phyloP scores from a whole-genome alignment of 768 basidiomycete genomes.

The Cystobasidium ongulense region DNA sequence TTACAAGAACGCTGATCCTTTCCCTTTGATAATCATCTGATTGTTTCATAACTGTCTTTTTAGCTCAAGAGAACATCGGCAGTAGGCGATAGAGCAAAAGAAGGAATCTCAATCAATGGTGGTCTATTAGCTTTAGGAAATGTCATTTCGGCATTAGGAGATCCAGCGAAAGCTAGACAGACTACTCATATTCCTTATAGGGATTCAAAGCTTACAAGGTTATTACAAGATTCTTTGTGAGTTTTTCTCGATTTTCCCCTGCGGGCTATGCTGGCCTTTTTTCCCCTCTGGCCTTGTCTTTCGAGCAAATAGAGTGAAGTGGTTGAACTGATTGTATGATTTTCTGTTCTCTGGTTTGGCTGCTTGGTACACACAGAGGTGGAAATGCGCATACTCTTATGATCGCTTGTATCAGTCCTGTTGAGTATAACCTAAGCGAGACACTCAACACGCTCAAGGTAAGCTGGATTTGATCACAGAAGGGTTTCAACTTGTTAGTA shows the following conservation, averaged over 20 bases:
- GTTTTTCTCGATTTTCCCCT: neutral
- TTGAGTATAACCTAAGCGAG: conserved; percentile 89
- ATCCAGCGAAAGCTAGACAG: conserved; percentile 77
- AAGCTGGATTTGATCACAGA: neutral
- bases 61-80: conserved; percentile 94
- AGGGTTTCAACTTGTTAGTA: too few species aligned
- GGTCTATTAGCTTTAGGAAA: conserved; percentile 93
- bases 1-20: too few species aligned
- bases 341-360: too few species aligned
- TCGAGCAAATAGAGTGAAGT: too few species aligned
- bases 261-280: neutral
- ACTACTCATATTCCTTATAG: conserved; percentile 91
- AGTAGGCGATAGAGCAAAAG: conserved; percentile 89
- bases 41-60: too few species aligned
- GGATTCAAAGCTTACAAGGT: conserved; percentile 92
- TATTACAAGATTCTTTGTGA: conserved; percentile 80
- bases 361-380: conserved; percentile 51
- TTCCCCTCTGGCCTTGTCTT: neutral
- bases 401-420: conserved; percentile 95
- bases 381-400: conserved; percentile 97
- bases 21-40: too few species aligned
- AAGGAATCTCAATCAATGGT: conserved; percentile 90
- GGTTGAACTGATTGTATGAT: too few species aligned
- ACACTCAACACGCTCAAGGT: conserved; percentile 65
- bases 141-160: conserved; percentile 94